Percentiles rank a stretch among this genome's conserved stretches.
Conservation (phyloP, 176 grass and related monocot genomes). For the Rhynchospora tenuis region DNA sequence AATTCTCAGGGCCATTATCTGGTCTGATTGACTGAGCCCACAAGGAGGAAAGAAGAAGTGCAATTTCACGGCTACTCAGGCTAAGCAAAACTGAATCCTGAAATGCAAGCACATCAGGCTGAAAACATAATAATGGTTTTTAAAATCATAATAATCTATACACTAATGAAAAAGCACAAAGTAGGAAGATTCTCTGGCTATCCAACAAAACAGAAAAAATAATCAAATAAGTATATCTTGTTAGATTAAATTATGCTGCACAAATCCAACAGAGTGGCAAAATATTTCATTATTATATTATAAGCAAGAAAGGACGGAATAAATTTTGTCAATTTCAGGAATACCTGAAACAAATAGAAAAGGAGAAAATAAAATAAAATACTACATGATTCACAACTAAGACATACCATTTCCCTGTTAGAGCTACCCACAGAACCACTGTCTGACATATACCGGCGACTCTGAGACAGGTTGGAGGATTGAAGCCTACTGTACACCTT, state of each 20-base stretch:
- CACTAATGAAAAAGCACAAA: background rate
- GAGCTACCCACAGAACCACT: slow-evolving; percentile 28
- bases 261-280: background rate
- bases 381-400: background rate
- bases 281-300: background rate
- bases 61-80: slow-evolving; percentile 60
- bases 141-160: background rate
- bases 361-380: background rate
- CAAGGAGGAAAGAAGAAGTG: slow-evolving; percentile 86
- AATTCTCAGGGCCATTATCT: slow-evolving; percentile 74
- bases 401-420: slow-evolving; percentile 43
- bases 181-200: background rate
- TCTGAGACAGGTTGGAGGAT: slow-evolving; percentile 26
- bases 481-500: slow-evolving; percentile 51
- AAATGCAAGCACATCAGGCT: slow-evolving; percentile 13
- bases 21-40: slow-evolving; percentile 73
- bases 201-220: background rate
- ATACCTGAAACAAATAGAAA: background rate
- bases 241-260: background rate
- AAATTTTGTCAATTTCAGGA: background rate
- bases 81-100: slow-evolving; percentile 66
- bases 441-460: slow-evolving; percentile 35
- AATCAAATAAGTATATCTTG: background rate
- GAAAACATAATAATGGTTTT: background rate
- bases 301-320: background rate